Conservation (phyloP, 768 basidiomycete species). For the Agaricus sinodeliciosus region DNA sequence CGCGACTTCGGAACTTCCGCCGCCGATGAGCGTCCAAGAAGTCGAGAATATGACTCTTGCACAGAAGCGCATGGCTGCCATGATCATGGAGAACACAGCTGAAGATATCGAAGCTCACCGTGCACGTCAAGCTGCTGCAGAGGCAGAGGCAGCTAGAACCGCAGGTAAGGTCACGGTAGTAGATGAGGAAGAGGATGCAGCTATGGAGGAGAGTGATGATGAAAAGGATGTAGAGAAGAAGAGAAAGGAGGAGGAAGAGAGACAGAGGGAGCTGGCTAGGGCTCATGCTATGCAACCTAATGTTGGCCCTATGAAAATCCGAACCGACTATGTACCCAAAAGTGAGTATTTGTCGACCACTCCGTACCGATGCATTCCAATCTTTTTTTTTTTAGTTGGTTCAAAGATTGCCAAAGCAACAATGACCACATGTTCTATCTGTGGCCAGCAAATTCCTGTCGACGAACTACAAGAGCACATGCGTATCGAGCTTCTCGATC, state of each 20-base stretch:
- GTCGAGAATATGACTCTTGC: slow-evolving; percentile 95
- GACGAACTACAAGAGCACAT: slow-evolving; percentile 97
- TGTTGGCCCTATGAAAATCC: slow-evolving; percentile 85
- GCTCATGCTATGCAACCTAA: slow-evolving; percentile 61
- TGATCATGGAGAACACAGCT: slow-evolving; percentile 94
- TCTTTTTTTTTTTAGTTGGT: slow-evolving; percentile 41
- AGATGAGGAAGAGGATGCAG: slow-evolving; percentile 52
- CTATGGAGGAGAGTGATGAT: slow-evolving; percentile 84
- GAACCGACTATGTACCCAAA: slow-evolving; percentile 94
- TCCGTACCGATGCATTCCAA: background rate
- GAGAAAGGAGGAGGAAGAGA: slow-evolving; percentile 67
- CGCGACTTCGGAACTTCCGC: slow-evolving; percentile 83
- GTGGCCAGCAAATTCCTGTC: slow-evolving; percentile 93
- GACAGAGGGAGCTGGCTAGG: slow-evolving; percentile 62
- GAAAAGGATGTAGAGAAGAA: slow-evolving; percentile 55
- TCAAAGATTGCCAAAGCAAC: slow-evolving; percentile 57
- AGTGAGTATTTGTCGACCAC: slow-evolving; percentile 39
- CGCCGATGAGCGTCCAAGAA: slow-evolving; percentile 94
- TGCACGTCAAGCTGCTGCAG: slow-evolving; percentile 77
- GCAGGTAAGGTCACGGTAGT: slow-evolving; percentile 55
- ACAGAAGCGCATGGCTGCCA: slow-evolving; percentile 96
- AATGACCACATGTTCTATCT: slow-evolving; percentile 86
- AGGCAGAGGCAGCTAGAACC: slow-evolving; percentile 79
- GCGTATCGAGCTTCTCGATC: slow-evolving; percentile 96
- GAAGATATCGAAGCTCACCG: slow-evolving; percentile 82